Evolutionary conservation across 1,139 yeast genomes (phyloP), one percentile per base, ranked within the genome.

Genomic region (Pichia sp.): DNA sequence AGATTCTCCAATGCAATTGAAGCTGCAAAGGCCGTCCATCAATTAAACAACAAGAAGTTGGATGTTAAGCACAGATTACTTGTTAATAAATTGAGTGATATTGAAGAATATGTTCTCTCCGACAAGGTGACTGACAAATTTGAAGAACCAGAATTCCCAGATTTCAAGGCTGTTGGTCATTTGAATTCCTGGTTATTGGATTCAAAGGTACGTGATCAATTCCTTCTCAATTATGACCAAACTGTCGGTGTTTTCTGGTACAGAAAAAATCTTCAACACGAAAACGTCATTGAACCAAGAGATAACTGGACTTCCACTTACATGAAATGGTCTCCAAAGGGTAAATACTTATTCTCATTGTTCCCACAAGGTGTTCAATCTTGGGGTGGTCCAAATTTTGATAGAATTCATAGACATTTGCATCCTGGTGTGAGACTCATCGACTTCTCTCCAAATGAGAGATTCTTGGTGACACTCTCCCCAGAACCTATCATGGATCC

Each of bases 291-390:
- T 44, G 87, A 82, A 52, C 83, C 94, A 51, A 73, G 88, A 64
- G 68, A 71, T 49, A 79, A 80, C 45, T 86, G 94, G 81, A 87
- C 96, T 35, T 79, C 87, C 41, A 81, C 85, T 47, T 84, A 78
- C 50, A 84, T 88, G 52, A 80, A 81, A 58, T 91, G 88, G 69
- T 87, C 97, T 36, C 96, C 97, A 53, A 78, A 79, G 63, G 99
- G 99, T 60, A 80, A 93, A 19, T 88, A 76, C 55, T 66, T 91
- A 49, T 77, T 85, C 52, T 81, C 96, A 2, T 72, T 87, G 55
- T 96, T 91, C 61, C 87, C 88, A 39, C 95, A 86, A 64, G 98
- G 98, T 67, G 77, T 87, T 39, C 94, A 87, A 60, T 74, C 93
- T 25, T 91, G 97, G 94, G 98, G 97, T 58, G 97, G 97, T 45